Evolutionary conservation across 2,329 filamentous ascomycete genomes (phyloP), one percentile per base, ranked within the genome.

Genomic region (Colletotrichum sp.): DNA sequence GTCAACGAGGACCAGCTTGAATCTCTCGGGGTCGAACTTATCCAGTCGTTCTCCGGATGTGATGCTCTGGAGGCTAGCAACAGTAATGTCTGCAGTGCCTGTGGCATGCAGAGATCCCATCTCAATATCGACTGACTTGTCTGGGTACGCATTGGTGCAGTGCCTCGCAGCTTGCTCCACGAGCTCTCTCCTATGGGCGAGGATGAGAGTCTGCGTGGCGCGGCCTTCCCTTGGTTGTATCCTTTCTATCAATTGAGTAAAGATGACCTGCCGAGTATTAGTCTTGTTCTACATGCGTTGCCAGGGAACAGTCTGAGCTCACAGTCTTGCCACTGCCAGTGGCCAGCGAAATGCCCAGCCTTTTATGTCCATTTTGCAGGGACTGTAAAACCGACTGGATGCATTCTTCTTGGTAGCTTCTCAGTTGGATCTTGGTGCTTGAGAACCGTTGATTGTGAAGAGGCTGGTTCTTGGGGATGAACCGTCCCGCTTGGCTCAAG

Each of bases 151-250:
- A 76, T 90, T 89, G 57, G 88, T 89, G 83, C 97, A 98, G 84
- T 99, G 97, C 5, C 91, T 90, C 12, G 95, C 95, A 5, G 97
- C 97, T 86, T 99, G 97, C 82, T 98, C 95, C 32, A 98, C 96
- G 3, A 99, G 91, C 85, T 99, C 97, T 65, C 95, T 93, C 32
- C 97, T 93, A 84, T 99, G 97, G 19, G 96, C 97, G 59, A 99
- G 88, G 78, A 99, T 98, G 74, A 99, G 89, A 0, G 96, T 98
- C 82, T 95, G 95, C 2, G 91, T 91, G 27, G 93, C 93, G 76
- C 86, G 82, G 34, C 89, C 83, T 68, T 88, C 86, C 13, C 87
- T 88, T 8, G 93, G 85, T 68, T 87, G 84, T 67, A 98, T 88
- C 74, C 94, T 93, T 80, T 95, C 92, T 77, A 99, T 98, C 61